phyloP scores from a whole-genome alignment of 352 stramenopile genomes.

The Globisporangium alternatum region DNA sequence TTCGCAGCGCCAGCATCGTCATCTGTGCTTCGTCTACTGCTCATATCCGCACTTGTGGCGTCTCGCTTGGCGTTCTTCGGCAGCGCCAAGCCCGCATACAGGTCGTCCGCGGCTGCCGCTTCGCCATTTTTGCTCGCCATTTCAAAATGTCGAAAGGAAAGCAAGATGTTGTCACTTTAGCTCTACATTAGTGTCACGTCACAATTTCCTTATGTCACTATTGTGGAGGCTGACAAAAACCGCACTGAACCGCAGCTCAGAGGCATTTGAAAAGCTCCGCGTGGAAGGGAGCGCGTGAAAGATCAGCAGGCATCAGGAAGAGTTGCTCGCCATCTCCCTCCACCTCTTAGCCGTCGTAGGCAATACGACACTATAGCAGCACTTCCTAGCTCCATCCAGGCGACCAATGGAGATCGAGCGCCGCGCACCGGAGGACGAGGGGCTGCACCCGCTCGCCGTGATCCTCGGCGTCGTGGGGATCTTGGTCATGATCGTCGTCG shows the following conservation, averaged over 20 bases:
- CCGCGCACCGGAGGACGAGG: constrained; percentile 11
- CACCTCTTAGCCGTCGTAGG: background rate
- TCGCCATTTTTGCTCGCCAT: constrained; percentile 3
- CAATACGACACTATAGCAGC: background rate
- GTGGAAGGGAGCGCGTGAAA: constrained; percentile 5
- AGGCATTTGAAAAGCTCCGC: constrained; percentile 9
- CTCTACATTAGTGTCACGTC: background rate
- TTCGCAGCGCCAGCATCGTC: background rate
- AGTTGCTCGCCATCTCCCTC: background rate
- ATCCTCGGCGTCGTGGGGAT: constrained; percentile 54
- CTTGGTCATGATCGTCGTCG: constrained; percentile 59
- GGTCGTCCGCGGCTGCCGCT: constrained; percentile 20
- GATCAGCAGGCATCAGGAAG: background rate
- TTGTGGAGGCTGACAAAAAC: background rate
- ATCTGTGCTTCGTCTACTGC: background rate
- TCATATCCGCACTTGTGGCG: background rate
- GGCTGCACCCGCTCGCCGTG: constrained; percentile 71
- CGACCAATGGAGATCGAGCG: constrained; percentile 19
- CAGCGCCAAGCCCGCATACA: constrained; percentile 56
- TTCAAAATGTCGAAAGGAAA: background rate
- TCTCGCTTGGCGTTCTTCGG: constrained; percentile 48
- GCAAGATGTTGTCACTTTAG: background rate
- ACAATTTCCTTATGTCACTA: background rate
- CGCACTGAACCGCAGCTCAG: background rate
- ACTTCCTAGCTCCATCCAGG: background rate